phyloP scores from a whole-genome alignment of 2,329 filamentous ascomycete genomes.

The Alternaria solani region DNA sequence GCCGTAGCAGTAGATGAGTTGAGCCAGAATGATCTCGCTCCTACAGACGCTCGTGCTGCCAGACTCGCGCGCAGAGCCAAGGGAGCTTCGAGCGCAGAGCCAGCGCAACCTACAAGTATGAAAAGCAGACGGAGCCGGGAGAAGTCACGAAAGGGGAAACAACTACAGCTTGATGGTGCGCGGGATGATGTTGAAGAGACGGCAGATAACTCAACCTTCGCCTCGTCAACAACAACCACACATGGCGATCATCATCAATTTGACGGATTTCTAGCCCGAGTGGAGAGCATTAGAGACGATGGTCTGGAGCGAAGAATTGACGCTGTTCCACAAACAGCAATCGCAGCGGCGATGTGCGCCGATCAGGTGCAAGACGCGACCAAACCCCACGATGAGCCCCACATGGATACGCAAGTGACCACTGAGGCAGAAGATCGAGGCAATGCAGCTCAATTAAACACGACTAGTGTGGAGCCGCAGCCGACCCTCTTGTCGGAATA shows the following conservation, averaged over 20 bases:
- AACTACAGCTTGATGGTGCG: background rate
- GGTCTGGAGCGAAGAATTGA: conserved; percentile 3
- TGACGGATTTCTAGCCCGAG: background rate
- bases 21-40: background rate
- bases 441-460: background rate
- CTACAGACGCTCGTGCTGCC: conserved; percentile 13
- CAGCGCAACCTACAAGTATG: background rate
- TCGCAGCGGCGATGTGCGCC: conserved; percentile 3
- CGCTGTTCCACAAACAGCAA: conserved; percentile 6
- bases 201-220: background rate
- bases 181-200: background rate
- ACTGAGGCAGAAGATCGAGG: conserved; percentile 1
- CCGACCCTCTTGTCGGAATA: background rate
- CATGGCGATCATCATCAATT: background rate
- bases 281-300: background rate
- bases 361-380: conserved; percentile 2
- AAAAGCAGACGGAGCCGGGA: background rate
- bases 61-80: conserved; percentile 17
- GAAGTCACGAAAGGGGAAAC: conserved; percentile 1
- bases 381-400: conserved; percentile 4
- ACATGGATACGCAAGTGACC: conserved; percentile 2
- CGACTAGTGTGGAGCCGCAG: background rate
- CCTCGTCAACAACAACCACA: background rate
- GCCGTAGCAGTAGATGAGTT: background rate
- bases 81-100: background rate